A percentile compares a stretch with the other conserved stretches of the same genome.
These are phyloP conservation scores for Daldinia bambusicola DNA, from an alignment of 495 filamentous ascomycete genomes.

Conservation along the genomic window DNA sequence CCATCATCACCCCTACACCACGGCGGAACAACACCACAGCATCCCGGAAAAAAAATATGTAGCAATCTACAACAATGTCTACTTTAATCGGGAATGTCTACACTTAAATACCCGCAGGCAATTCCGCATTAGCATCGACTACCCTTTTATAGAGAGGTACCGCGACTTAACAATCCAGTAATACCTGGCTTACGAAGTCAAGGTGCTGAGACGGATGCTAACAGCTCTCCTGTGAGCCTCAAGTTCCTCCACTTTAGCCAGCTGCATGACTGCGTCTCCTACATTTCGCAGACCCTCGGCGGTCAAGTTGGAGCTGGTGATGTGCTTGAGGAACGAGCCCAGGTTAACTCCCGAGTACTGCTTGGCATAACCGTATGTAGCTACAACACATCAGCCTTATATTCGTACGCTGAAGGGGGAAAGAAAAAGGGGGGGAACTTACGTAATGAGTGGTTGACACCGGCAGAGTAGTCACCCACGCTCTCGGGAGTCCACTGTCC, in stretches of 20 bases:
- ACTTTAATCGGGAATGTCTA: not conserved
- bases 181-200: slow-evolving; percentile 12
- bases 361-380: slow-evolving; percentile 96
- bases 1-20: not conserved
- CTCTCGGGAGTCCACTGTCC: slow-evolving; percentile 96
- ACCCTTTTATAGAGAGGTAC: not conserved
- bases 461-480: slow-evolving; percentile 96
- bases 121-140: no score
- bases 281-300: slow-evolving; percentile 84
- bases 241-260: slow-evolving; percentile 92
- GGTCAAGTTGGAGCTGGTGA: slow-evolving; percentile 90
- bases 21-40: not conserved
- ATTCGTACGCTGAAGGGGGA: not conserved
- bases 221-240: slow-evolving; percentile 95
- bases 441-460: slow-evolving; percentile 97
- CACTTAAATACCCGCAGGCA: not conserved
- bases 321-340: slow-evolving; percentile 93
- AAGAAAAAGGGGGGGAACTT: slow-evolving; percentile 65
- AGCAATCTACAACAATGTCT: not conserved
- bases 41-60: no score
- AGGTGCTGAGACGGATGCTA: slow-evolving; percentile 72
- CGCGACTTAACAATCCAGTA: not conserved
- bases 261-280: slow-evolving; percentile 87
- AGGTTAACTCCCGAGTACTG: slow-evolving; percentile 98
- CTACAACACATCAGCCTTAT: slow-evolving; percentile 56